A percentile compares a stretch with the other conserved stretches of the same genome.
phyloP scores from a whole-genome alignment of 148 eudicot species.

The Selenicereus undatus region DNA sequence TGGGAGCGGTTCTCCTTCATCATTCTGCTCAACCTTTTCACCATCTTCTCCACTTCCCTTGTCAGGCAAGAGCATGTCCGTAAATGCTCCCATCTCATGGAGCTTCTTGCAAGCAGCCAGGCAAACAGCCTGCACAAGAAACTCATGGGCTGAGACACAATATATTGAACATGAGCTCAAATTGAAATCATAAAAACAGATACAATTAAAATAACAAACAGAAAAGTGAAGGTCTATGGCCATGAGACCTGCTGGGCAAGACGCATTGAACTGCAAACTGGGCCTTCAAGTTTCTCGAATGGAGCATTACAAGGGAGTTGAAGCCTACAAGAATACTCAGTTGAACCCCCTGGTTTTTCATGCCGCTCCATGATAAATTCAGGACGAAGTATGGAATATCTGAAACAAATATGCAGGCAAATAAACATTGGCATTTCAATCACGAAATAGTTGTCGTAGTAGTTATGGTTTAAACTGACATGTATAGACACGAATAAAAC shows the following conservation, averaged over 20 bases:
- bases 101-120: conserved; percentile 99
- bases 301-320: conserved; percentile 99
- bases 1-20: conserved; percentile 82
- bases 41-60: conserved; percentile 78
- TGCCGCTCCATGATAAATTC: conserved; percentile 92
- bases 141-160: conserved; percentile 2
- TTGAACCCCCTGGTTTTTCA: conserved; percentile 69
- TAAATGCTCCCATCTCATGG: conserved; percentile 98
- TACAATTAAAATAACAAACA: background rate
- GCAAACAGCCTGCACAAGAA: conserved; percentile 74
- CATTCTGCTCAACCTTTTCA: conserved; percentile 67
- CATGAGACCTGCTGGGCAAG: conserved; percentile 83
- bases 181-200: background rate
- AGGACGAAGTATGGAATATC: conserved; percentile 95
- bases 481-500: conserved; percentile 5
- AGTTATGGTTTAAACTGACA: background rate
- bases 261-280: conserved; percentile 83
- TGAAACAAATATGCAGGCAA: conserved; percentile 25
- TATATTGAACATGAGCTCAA: background rate
- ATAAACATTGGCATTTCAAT: background rate
- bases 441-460: background rate
- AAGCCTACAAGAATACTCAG: conserved; percentile 94
- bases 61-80: conserved; percentile 99
- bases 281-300: conserved; percentile 92
- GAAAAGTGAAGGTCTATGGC: background rate